Percentiles rank a stretch among this genome's conserved stretches.
Conservation (phyloP, 805 yeast genomes). For the Hanseniaspora occidentalis region DNA sequence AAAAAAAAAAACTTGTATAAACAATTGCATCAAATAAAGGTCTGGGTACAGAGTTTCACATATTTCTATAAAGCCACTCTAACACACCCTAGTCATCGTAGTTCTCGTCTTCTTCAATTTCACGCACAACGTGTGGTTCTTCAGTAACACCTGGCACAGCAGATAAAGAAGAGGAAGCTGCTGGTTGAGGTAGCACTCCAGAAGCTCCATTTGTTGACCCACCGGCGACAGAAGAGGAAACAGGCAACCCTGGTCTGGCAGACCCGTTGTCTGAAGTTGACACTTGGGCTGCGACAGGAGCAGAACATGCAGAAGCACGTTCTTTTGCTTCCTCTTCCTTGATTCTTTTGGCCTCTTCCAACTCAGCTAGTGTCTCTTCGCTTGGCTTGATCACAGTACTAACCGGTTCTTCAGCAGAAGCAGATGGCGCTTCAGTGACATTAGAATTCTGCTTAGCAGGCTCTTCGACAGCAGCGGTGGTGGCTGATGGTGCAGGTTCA, state of each 20-base stretch:
- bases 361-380: slow-evolving; percentile 27
- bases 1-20: too few species aligned
- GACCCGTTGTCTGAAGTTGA: slow-evolving; percentile 7
- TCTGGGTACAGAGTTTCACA: too few species aligned
- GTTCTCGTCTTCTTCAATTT: slow-evolving; percentile 33
- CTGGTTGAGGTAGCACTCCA: neutral
- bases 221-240: too few species aligned
- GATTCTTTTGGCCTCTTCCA: slow-evolving; percentile 29
- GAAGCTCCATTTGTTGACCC: slow-evolving; percentile 2
- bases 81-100: slow-evolving; percentile 29
- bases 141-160: slow-evolving; percentile 5
- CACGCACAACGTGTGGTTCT: slow-evolving; percentile 19
- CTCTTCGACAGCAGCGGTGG: slow-evolving; percentile 3
- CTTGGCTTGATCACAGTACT: slow-evolving; percentile 21
- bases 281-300: slow-evolving; percentile 8
- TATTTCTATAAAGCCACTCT: neutral
- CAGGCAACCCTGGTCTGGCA: too few species aligned
- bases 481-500: neutral
- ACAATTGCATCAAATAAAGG: too few species aligned
- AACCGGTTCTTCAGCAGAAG: slow-evolving; percentile 1
- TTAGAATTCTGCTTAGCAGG: slow-evolving; percentile 1
- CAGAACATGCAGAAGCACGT: slow-evolving; percentile 8
- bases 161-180: too few species aligned
- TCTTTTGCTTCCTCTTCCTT: slow-evolving; percentile 26
- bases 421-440: slow-evolving; percentile 1